Evolutionary conservation across 257 asterid species (phyloP), one percentile per base, ranked within the genome.

Genomic region (Jaltomata sinuosa): DNA sequence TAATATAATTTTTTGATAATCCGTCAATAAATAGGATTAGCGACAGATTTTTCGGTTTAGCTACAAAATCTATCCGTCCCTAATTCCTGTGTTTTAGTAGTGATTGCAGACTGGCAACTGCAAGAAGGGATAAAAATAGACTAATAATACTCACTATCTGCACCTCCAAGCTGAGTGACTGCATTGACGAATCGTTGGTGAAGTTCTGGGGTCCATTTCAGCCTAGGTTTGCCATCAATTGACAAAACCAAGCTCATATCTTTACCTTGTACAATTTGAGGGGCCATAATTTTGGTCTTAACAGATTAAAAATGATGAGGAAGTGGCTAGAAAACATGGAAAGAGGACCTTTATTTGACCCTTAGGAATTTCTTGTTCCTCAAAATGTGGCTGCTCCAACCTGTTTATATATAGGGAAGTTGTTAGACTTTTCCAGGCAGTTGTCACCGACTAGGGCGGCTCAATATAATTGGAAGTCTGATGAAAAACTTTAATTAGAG

Each of bases 201-300:
- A n/a, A 95, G 86, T 78, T 93, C 94, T 25, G 91, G 94, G 65
- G 97, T 95, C 98, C 98, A 95, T 89, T 94, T 95, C 86, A 95
- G 32, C 89, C 98, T 88, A 3, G 98, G 98, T 85, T 95, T 95
- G 6, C 98, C 96, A 86, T 94, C 98, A 64, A 93, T 89, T 5
- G 98, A 91, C 78, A 93, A 87, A 84, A 90, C 91, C 88, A 93
- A 79, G 64, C 84, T 91, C 91, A 88, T 88, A 61, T 89, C 92
- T 86, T 89, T 91, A 84, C 64, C 85, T 59, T 86, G 89, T 53
- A 69, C 78, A 87, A 88, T 85, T 77, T 84, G 88, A 78, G 76
- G 86, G 88, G 91, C 87, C 97, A 94, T 92, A 57, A 72, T 40
- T 62, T 84, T 83, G 78, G 83, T 83, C 80, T 76, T 79, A 72